These are phyloP conservation scores for Aspergillus oerlinghausenensis DNA, from an alignment of 2,329 filamentous ascomycete species.

Conservation along the genomic window DNA sequence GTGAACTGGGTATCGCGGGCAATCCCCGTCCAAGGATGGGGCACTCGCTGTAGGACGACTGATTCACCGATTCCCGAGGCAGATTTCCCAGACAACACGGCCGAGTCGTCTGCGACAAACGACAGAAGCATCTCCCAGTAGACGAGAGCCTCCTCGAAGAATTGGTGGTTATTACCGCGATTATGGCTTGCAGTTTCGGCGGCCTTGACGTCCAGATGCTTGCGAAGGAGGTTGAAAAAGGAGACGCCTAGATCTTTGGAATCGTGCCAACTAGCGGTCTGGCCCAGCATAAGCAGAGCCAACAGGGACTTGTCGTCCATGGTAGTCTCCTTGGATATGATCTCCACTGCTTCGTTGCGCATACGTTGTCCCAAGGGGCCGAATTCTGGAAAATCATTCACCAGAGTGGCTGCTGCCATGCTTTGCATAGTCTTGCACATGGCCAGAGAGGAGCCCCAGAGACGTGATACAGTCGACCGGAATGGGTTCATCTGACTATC, in stretches of 20 bases:
- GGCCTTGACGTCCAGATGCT: constrained; percentile 41
- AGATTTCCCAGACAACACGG: constrained; percentile 20
- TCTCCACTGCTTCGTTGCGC: constrained; percentile 50
- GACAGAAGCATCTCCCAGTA: constrained; percentile 58
- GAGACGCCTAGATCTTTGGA: constrained; percentile 52
- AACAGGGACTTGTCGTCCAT: constrained; percentile 53
- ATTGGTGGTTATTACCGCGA: constrained; percentile 44
- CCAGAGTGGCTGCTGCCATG: constrained; percentile 59
- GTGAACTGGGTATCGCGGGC: constrained; percentile 34
- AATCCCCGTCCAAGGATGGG: constrained; percentile 38
- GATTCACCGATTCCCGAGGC: constrained; percentile 21
- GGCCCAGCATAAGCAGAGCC: constrained; percentile 55
- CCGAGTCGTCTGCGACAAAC: constrained; percentile 45
- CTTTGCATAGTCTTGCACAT: constrained; percentile 60
- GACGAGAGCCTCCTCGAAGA: constrained; percentile 53
- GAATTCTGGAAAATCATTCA: constrained; percentile 54
- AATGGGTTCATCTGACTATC: constrained; percentile 61
- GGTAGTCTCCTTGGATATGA: constrained; percentile 45
- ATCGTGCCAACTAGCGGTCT: constrained; percentile 59
- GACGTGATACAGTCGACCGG: constrained; percentile 52
- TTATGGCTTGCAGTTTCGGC: constrained; percentile 16
- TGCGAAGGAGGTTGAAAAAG: constrained; percentile 43
- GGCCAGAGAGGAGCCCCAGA: constrained; percentile 55
- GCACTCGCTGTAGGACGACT: constrained; percentile 31
- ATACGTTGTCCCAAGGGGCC: constrained; percentile 47